Conservation (phyloP, 2,329 filamentous ascomycete genomes). For the Aspergillus sp. region DNA sequence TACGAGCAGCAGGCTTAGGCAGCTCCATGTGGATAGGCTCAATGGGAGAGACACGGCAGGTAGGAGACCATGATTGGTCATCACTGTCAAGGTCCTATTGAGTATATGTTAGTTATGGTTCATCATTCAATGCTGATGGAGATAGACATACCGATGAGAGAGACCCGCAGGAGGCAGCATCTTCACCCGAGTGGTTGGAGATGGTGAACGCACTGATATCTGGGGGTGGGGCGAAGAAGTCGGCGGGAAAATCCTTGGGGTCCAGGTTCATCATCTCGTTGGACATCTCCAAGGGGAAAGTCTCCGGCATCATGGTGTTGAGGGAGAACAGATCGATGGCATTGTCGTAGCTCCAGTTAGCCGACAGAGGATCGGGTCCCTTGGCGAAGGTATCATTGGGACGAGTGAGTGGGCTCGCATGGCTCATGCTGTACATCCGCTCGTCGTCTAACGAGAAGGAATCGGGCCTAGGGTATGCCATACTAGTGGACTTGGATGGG, state of each 20-base stretch:
- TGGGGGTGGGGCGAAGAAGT: conserved; percentile 32
- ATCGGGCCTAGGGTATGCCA: conserved; percentile 15
- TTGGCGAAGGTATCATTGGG: conserved; percentile 17
- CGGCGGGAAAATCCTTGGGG: conserved; percentile 33
- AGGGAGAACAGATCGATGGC: conserved; percentile 38
- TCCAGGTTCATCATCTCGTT: conserved; percentile 32
- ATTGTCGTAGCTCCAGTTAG: conserved; percentile 40
- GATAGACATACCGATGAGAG: conserved; percentile 24
- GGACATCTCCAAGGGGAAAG: conserved; percentile 33
- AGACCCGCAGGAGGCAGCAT: conserved; percentile 28
- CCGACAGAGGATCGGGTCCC: conserved; percentile 35
- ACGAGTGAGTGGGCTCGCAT: conserved; percentile 15
- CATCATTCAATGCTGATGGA: too few species aligned
- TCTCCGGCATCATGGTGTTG: conserved; percentile 34
- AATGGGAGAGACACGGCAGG: conserved; percentile 23
- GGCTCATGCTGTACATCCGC: conserved; percentile 16
- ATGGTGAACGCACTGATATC: conserved; percentile 36
- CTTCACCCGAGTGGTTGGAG: conserved; percentile 31
- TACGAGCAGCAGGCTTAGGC: conserved; percentile 7
- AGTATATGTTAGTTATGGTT: not conserved
- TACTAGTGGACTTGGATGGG: conserved; percentile 5
- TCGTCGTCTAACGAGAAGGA: conserved; percentile 18
- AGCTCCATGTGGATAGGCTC: conserved; percentile 13
- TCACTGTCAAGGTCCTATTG: conserved; percentile 38
- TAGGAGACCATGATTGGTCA: conserved; percentile 35